These are phyloP conservation scores for Lasiodiplodia sp. DNA, from an alignment of 2,329 filamentous ascomycete species.

Conservation along the genomic window DNA sequence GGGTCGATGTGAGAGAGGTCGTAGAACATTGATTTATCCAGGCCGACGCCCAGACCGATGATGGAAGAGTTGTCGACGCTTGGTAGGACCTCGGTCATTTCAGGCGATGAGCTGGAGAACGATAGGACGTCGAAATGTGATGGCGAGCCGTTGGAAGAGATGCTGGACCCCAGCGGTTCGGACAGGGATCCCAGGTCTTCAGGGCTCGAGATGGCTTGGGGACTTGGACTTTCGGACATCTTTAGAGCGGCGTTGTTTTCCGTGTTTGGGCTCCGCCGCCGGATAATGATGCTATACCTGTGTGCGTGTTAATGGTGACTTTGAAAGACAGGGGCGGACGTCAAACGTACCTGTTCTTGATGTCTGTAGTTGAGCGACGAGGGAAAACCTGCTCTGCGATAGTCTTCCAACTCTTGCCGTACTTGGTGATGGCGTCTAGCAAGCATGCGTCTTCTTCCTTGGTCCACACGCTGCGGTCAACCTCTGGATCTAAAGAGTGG, in stretches of 20 bases:
- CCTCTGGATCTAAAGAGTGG: conserved; percentile 51
- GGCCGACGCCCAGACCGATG: not conserved
- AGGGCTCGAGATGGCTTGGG: not conserved
- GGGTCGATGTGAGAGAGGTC: not conserved
- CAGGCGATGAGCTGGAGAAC: not conserved
- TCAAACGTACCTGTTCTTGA: conserved; percentile 4
- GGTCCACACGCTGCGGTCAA: conserved; percentile 50
- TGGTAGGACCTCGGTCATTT: not conserved
- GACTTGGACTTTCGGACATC: not conserved
- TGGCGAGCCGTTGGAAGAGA: not conserved
- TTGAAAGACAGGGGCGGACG: accelerated
- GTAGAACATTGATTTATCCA: not conserved
- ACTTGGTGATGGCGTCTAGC: not conserved
- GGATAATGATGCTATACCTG: not conserved
- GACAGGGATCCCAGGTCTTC: not conserved
- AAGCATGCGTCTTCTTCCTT: conserved; percentile 39
- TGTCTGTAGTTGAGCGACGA: not conserved
- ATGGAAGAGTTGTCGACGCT: not conserved
- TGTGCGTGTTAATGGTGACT: not conserved
- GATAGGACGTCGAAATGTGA: not conserved
- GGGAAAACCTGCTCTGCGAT: not conserved
- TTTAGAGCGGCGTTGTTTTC: not conserved
- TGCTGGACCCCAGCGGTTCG: not conserved
- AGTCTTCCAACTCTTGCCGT: conserved; percentile 5
- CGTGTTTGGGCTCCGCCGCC: not conserved